These are phyloP conservation scores for Clarireedia sp. DNA, from an alignment of 2,329 filamentous ascomycete genomes.

Conservation along the genomic window DNA sequence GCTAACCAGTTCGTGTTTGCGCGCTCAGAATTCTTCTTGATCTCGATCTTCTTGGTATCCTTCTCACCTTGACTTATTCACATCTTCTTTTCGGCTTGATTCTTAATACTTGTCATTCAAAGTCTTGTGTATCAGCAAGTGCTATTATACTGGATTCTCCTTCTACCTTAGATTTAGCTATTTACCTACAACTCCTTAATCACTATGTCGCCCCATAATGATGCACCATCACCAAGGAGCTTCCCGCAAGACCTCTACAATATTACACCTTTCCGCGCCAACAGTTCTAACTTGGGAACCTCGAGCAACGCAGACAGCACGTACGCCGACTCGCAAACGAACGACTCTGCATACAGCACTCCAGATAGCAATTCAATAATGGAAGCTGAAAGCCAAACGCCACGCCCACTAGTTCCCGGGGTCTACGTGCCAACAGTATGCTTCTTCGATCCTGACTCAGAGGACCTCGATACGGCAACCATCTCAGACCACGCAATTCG, in stretches of 20 bases:
- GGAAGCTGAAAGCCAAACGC: slow-evolving; percentile 27
- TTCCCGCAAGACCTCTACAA: slow-evolving; percentile 37
- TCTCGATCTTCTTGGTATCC: neutral
- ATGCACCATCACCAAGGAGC: slow-evolving; percentile 38
- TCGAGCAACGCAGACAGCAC: slow-evolving; percentile 24
- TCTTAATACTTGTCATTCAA: neutral
- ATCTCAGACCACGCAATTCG: slow-evolving; percentile 42
- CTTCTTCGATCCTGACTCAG: slow-evolving; percentile 59
- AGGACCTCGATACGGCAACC: slow-evolving; percentile 58
- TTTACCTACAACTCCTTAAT: neutral
- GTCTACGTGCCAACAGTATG: slow-evolving; percentile 69
- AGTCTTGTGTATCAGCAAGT: neutral
- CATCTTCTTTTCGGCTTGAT: no score
- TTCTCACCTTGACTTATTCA: neutral
- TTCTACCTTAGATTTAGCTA: neutral
- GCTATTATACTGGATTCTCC: neutral
- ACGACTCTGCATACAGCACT: slow-evolving; percentile 31
- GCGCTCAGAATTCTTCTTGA: neutral
- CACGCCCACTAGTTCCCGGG: slow-evolving; percentile 39
- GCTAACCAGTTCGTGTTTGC: neutral
- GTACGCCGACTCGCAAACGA: slow-evolving; percentile 30
- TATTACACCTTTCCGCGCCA: slow-evolving; percentile 24
- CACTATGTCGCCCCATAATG: slow-evolving; percentile 40
- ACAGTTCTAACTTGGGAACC: slow-evolving; percentile 17
- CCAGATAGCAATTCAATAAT: slow-evolving; percentile 36